A percentile compares a stretch with the other conserved stretches of the same genome.
phyloP scores from a whole-genome alignment of 2,329 filamentous ascomycete genomes.

The Fusarium equiseti region DNA sequence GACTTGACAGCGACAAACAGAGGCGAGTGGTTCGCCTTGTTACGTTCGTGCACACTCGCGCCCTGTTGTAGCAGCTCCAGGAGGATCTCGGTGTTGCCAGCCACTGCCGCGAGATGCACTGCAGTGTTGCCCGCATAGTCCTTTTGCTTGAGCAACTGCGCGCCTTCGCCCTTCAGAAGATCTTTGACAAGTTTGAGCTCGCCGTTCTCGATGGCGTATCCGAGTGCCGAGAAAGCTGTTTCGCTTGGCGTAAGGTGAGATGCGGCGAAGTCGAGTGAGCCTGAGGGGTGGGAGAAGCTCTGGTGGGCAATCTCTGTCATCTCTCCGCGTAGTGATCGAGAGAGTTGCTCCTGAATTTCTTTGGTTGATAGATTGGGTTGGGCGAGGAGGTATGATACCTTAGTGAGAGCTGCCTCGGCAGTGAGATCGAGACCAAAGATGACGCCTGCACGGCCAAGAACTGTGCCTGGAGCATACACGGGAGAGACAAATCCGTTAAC shows the following conservation, averaged over 20 bases:
- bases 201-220: constrained; percentile 82
- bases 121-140: constrained; percentile 87
- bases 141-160: constrained; percentile 75
- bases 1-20: constrained; percentile 72
- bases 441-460: constrained; percentile 84
- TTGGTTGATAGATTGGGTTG: constrained; percentile 70
- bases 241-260: constrained; percentile 61
- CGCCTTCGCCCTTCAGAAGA: constrained; percentile 74
- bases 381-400: constrained; percentile 87
- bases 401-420: constrained; percentile 89
- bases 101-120: constrained; percentile 68
- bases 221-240: constrained; percentile 80
- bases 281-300: constrained; percentile 80
- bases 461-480: constrained; percentile 81
- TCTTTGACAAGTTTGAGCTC: constrained; percentile 74
- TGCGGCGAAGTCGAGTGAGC: constrained; percentile 59
- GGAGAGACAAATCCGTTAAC: constrained; percentile 80
- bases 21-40: constrained; percentile 74
- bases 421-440: constrained; percentile 92
- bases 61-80: constrained; percentile 70
- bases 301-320: constrained; percentile 81
- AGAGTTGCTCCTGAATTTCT: constrained; percentile 78
- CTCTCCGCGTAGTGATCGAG: constrained; percentile 82
- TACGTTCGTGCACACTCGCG: constrained; percentile 75
- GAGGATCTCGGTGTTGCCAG: constrained; percentile 66